phyloP scores from a whole-genome alignment of 2,329 filamentous ascomycete species.

The Colletotrichum kahawae region DNA sequence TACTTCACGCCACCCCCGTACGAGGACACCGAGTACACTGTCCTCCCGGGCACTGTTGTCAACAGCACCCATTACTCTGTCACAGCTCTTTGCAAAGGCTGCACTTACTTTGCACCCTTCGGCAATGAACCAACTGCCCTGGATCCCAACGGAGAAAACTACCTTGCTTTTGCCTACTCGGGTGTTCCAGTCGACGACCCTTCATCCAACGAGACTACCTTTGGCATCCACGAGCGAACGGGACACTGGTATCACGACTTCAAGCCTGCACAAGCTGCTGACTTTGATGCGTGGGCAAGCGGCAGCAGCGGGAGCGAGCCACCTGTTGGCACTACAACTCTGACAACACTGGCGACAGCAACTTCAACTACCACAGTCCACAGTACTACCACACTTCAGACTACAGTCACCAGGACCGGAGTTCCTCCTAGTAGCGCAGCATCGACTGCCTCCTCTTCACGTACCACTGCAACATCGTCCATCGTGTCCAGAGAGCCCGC shows the following conservation, averaged over 20 bases:
- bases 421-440: background rate
- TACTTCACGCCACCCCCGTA: conserved; percentile 38
- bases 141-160: conserved; percentile 39
- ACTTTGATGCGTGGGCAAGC: conserved; percentile 35
- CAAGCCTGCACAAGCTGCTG: conserved; percentile 32
- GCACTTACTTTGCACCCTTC: conserved; percentile 47
- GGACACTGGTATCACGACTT: conserved; percentile 47
- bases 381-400: conserved; percentile 10
- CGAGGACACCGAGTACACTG: conserved; percentile 33
- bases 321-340: background rate
- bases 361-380: conserved; percentile 13
- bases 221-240: conserved; percentile 48
- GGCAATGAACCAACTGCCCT: conserved; percentile 41
- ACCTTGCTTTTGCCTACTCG: conserved; percentile 46
- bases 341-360: conserved; percentile 5
- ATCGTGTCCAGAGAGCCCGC: conserved; percentile 8
- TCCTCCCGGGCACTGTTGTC: conserved; percentile 38
- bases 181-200: conserved; percentile 41
- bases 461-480: background rate
- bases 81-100: conserved; percentile 42
- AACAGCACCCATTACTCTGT: conserved; percentile 40
- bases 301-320: conserved; percentile 7
- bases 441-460: background rate
- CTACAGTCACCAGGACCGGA: conserved; percentile 12
- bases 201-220: conserved; percentile 35